A percentile compares a stretch with the other conserved stretches of the same genome.
phyloP scores from a whole-genome alignment of 2,329 filamentous ascomycete genomes.

The Neopestalotiopsis rosae region DNA sequence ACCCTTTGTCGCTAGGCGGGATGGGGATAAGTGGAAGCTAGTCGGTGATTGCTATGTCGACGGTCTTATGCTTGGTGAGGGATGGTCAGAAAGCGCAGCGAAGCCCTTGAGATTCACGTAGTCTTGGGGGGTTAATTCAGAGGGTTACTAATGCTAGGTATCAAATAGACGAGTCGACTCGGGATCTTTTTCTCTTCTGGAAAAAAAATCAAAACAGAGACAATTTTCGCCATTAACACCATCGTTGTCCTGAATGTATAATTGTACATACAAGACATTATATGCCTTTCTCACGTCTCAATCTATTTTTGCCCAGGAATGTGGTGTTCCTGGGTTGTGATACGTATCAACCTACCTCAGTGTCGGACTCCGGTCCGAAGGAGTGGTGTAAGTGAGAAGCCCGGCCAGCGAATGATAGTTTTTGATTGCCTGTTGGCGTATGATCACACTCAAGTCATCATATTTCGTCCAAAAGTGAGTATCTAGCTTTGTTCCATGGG shows the following conservation, averaged over 20 bases:
- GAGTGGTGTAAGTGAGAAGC: not conserved
- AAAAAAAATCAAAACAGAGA: no score
- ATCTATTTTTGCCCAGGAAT: no score
- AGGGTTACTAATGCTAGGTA: no score
- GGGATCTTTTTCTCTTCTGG: no score
- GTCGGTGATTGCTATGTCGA: slow-evolving; percentile 1
- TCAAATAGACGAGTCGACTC: no score
- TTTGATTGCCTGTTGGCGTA: not conserved
- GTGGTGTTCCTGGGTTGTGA: no score
- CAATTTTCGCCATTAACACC: no score
- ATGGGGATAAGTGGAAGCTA: not conserved
- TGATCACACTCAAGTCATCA: not conserved
- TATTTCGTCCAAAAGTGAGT: not conserved
- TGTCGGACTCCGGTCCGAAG: not conserved
- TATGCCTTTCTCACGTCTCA: no score
- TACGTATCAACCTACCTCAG: not conserved
- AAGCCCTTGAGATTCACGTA: not conserved
- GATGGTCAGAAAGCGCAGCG: not conserved
- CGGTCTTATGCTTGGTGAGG: slow-evolving; percentile 1
- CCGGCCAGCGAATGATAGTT: not conserved
- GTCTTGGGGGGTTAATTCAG: not conserved
- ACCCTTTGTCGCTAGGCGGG: not conserved
- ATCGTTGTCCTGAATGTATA: no score
- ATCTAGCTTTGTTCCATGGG: not conserved
- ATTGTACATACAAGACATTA: no score